Evolutionary conservation across 1,284 basidiomycete species (phyloP).

Genomic region (Moesziomyces globuligerus): DNA sequence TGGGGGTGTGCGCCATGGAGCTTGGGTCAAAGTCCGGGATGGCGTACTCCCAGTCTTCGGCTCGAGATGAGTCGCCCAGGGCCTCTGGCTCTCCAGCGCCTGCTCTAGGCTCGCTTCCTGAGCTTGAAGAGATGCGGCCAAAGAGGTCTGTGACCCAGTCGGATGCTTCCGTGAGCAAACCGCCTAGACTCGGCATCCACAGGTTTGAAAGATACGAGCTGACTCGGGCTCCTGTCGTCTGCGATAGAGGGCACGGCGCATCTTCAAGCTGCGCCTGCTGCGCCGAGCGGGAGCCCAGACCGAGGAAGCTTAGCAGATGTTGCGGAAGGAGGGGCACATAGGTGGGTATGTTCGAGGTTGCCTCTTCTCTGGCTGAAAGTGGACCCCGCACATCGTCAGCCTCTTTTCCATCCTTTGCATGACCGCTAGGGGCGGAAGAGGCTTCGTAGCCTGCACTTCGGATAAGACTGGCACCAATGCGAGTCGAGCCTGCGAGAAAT

Average conservation of each 20-base stretch:
- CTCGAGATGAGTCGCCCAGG: constrained; percentile 14
- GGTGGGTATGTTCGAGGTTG: constrained; percentile 7
- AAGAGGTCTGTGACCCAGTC: constrained; percentile 28
- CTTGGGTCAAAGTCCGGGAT: constrained; percentile 52
- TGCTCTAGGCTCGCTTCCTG: neutral
- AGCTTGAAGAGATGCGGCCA: constrained; percentile 9
- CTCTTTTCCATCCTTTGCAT: too few relatives aligned
- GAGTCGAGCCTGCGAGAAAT: constrained; percentile 49
- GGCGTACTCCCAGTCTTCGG: constrained; percentile 53
- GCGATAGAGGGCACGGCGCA: neutral
- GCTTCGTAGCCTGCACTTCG: constrained; percentile 21
- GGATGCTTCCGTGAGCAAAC: constrained; percentile 5
- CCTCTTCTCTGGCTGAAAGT: neutral
- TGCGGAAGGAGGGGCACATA: constrained; percentile 51
- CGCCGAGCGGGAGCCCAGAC: constrained; percentile 3
- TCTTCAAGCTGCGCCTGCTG: neutral
- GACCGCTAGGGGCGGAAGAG: too few relatives aligned
- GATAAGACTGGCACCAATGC: constrained; percentile 50
- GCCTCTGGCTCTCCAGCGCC: neutral
- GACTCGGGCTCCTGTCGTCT: neutral
- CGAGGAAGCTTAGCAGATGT: constrained; percentile 47
- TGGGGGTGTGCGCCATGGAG: constrained; percentile 36
- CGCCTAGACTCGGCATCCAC: constrained; percentile 5
- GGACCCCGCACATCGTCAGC: neutral
- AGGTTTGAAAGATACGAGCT: constrained; percentile 14